Evolutionary conservation across 75 land plant genomes (phyloP), one percentile per base, ranked within the genome.

Genomic region (Azolla pinnata): DNA sequence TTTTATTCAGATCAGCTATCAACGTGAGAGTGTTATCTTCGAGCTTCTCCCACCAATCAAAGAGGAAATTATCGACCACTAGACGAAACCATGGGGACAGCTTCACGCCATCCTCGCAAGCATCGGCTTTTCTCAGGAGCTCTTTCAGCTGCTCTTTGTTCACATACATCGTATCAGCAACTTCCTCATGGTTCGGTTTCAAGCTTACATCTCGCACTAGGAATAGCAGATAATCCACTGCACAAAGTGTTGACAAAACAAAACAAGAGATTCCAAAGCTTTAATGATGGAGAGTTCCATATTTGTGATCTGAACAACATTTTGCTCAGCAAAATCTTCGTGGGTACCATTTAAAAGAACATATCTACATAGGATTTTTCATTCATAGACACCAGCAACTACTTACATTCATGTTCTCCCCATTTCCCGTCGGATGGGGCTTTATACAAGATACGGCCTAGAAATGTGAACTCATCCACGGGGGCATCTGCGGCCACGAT

Each of bases 391-490:
- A 27, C 24, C 44, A 33, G 5, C n/a, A 4, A 30, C 26, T 44
- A 63, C 81, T 2, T 82, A 95, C 99, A 50, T 74, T 95, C 99
- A 78, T 95, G 99, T 63, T 95, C 99, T 27, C 99, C 99, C 99
- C 99, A 95, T 61, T 90, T 95, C 50, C 97, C 99, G 80, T 95
- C 99, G 21, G 99, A 95, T 46, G 99, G 88, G 32, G 99, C 99
- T 66, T 83, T 90, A 76, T 95, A 95, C 23, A 83, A 80, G 42
- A 95, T 95, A 0, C 97, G 79, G 20, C 99, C 88, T 20, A 95
- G 81, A 24, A 81, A 82, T 3, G 64, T 74, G 58, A 95, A 95
- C 42, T 81, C 71, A 68, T 95, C 83, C 19, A 95, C 83, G 5
- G 96, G 99, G 18, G 88, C 75, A 64, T 95, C 91, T 45, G 70